phyloP scores from a whole-genome alignment of 176 grass and related monocot species.

The Carex scoparia region DNA sequence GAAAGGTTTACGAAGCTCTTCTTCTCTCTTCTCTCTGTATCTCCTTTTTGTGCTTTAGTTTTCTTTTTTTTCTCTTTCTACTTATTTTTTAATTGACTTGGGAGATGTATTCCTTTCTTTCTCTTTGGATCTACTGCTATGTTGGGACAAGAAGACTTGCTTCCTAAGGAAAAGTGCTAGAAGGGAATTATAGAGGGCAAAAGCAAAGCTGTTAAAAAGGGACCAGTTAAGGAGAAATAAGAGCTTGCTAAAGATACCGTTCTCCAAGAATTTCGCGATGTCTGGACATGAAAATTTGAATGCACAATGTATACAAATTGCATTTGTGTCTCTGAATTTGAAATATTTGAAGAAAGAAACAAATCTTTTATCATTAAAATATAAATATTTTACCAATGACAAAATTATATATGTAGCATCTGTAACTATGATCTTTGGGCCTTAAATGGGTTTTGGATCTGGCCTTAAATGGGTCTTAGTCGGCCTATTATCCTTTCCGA shows the following conservation, averaged over 20 bases:
- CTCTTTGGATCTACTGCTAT: slow-evolving; percentile 42
- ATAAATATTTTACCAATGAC: background rate
- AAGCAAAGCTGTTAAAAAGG: slow-evolving; percentile 19
- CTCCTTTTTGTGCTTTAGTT: slow-evolving; percentile 19
- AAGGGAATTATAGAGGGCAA: slow-evolving; percentile 36
- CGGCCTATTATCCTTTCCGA: background rate
- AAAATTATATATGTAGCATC: background rate
- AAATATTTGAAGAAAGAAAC: background rate
- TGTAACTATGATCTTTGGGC: background rate
- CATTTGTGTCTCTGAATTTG: background rate
- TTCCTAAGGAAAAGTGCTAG: slow-evolving; percentile 19
- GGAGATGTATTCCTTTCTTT: slow-evolving; percentile 8
- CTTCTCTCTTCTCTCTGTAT: slow-evolving; percentile 7
- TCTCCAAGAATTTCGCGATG: background rate
- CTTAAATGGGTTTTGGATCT: background rate
- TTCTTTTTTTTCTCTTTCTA: slow-evolving; percentile 1
- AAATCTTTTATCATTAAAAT: background rate
- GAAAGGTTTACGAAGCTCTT: background rate
- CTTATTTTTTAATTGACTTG: slow-evolving; percentile 13
- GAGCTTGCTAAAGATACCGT: background rate
- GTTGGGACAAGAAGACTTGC: slow-evolving; percentile 38
- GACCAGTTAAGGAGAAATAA: background rate
- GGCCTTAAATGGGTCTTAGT: background rate
- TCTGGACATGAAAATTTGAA: background rate
- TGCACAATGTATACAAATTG: background rate